Conservation (phyloP, 768 basidiomycete genomes). For the Collybiopsis confluens region DNA sequence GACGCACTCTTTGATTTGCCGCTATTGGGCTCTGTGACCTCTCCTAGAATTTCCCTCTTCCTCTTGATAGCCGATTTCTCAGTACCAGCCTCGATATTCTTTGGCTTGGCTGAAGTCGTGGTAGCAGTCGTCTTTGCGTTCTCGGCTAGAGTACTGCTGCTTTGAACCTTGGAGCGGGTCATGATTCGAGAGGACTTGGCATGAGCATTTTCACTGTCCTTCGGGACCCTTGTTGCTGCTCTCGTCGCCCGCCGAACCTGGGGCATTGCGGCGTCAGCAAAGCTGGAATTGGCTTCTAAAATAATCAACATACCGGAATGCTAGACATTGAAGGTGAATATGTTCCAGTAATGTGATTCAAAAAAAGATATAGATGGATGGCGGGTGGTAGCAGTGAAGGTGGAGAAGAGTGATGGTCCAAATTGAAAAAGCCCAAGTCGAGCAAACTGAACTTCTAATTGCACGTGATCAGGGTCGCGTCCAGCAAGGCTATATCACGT, state of each 20-base stretch:
- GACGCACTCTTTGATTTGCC: constrained; percentile 29
- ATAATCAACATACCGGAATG: constrained; percentile 35
- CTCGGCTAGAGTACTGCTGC: constrained; percentile 23
- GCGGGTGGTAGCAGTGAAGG: neutral
- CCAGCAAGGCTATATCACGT: no score
- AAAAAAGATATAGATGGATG: neutral
- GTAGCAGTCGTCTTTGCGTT: constrained; percentile 34
- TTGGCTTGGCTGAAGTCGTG: constrained; percentile 52
- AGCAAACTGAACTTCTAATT: no score
- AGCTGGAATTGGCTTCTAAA: constrained; percentile 4
- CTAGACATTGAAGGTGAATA: constrained; percentile 30
- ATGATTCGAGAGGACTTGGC: constrained; percentile 12
- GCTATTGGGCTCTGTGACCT: constrained; percentile 60
- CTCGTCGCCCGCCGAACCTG: constrained; percentile 10
- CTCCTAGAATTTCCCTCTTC: constrained; percentile 77
- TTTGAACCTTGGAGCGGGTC: constrained; percentile 28
- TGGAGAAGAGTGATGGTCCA: neutral
- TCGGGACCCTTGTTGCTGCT: neutral
- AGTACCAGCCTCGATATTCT: constrained; percentile 35
- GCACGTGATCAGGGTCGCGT: no score
- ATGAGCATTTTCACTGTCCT: constrained; percentile 12
- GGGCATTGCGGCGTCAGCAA: neutral
- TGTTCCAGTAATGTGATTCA: neutral
- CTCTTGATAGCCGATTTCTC: constrained; percentile 59
- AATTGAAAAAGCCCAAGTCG: no score